Evolutionary conservation across 352 stramenopile species (phyloP).

Genomic region (Saprolegnia diclina): DNA sequence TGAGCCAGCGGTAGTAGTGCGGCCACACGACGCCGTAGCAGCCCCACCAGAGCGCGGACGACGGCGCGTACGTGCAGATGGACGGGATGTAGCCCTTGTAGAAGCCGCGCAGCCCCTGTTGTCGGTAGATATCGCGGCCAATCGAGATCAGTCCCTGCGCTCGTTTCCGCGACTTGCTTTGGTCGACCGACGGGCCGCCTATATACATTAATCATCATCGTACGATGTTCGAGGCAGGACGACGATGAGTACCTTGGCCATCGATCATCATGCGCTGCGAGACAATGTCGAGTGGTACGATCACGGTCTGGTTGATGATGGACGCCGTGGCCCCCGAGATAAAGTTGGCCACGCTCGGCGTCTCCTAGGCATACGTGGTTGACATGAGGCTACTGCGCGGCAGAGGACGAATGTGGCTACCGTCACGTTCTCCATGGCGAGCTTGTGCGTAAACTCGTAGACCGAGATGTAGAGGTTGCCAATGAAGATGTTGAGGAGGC

Average conservation of each 20-base stretch:
- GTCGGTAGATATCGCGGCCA: constrained; percentile 52
- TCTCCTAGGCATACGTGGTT: constrained; percentile 7
- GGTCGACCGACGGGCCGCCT: constrained; percentile 18
- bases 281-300: constrained; percentile 85
- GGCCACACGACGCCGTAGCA: constrained; percentile 78
- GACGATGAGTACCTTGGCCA: constrained; percentile 53
- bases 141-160: constrained; percentile 54
- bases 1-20: constrained; percentile 58
- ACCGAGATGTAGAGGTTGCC: constrained; percentile 88
- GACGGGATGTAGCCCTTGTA: constrained; percentile 80
- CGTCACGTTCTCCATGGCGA: constrained; percentile 51
- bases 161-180: constrained; percentile 31
- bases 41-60: constrained; percentile 83
- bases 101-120: constrained; percentile 68
- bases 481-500: constrained; percentile 75
- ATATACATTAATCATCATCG: neutral
- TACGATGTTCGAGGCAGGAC: neutral
- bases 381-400: neutral
- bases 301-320: constrained; percentile 77
- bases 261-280: constrained; percentile 87
- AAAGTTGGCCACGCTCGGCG: constrained; percentile 62
- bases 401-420: constrained; percentile 28
- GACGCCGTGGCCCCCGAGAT: constrained; percentile 66
- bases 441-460: constrained; percentile 78
- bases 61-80: constrained; percentile 82